Conservation (phyloP, 2,329 filamentous ascomycete species). For the Cordyceps cicadae region DNA sequence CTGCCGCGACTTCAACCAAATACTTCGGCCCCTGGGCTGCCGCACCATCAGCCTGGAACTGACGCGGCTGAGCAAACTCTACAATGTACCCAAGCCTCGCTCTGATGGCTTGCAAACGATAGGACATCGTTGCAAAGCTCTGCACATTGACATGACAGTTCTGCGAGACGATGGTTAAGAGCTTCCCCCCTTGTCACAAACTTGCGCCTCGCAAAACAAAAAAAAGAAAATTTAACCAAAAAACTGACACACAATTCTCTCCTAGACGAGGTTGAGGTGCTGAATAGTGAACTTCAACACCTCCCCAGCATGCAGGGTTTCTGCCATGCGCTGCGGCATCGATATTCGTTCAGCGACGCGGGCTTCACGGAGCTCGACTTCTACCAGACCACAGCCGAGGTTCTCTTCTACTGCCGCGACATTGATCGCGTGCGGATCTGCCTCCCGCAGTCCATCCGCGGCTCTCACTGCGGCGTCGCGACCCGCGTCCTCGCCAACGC, state of each 20-base stretch:
- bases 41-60: slow-evolving; percentile 43
- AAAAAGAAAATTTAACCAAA: too few species aligned
- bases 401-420: slow-evolving; percentile 37
- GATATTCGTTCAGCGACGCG: slow-evolving; percentile 39
- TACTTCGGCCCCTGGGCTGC: slow-evolving; percentile 37
- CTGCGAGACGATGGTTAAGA: slow-evolving; percentile 41
- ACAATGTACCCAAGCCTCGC: slow-evolving; percentile 24
- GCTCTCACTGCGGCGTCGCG: slow-evolving; percentile 35
- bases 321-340: slow-evolving; percentile 33
- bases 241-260: not conserved
- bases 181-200: not conserved
- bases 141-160: slow-evolving; percentile 46
- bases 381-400: slow-evolving; percentile 29
- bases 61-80: slow-evolving; percentile 35
- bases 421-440: slow-evolving; percentile 40
- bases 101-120: slow-evolving; percentile 36
- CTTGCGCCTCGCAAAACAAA: not conserved
- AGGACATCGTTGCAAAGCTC: slow-evolving; percentile 38
- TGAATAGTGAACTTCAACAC: slow-evolving; percentile 36
- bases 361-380: slow-evolving; percentile 45
- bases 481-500: slow-evolving; percentile 46
- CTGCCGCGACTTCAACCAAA: slow-evolving; percentile 39
- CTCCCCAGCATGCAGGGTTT: slow-evolving; percentile 39
- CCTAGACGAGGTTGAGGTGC: slow-evolving; percentile 39
- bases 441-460: slow-evolving; percentile 43